Percentiles rank a stretch among this genome's conserved stretches.
Evolutionary conservation across 2,329 filamentous ascomycete species (phyloP).

Genomic region (Trichophyton simii): DNA sequence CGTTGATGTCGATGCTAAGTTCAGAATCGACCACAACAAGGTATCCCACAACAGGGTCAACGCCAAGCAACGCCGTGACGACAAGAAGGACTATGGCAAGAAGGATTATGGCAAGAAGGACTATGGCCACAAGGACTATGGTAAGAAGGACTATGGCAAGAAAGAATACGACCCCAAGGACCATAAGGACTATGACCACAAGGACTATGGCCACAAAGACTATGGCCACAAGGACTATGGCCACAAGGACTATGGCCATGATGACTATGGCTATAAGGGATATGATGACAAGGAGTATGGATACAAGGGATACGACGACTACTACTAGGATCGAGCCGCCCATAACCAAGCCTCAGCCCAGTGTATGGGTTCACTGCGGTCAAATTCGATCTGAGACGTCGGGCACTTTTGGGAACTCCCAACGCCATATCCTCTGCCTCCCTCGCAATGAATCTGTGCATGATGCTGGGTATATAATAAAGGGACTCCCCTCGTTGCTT

Average conservation of each 20-base stretch:
- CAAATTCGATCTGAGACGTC: background rate
- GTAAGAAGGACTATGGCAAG: background rate
- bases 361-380: background rate
- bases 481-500: background rate
- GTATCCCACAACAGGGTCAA: background rate
- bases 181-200: background rate
- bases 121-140: background rate
- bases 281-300: background rate
- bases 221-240: background rate
- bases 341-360: background rate
- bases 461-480: background rate
- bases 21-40: constrained; percentile 3
- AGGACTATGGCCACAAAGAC: background rate
- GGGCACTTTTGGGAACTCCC: background rate
- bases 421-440: background rate
- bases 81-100: background rate
- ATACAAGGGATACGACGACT: background rate
- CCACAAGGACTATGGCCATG: background rate
- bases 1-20: background rate
- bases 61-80: background rate
- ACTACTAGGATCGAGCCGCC: background rate
- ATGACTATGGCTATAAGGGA: background rate
- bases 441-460: background rate
- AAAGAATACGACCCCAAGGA: background rate
- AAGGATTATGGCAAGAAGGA: background rate